A percentile compares a stretch with the other conserved stretches of the same genome.
Evolutionary conservation across 495 filamentous ascomycete genomes (phyloP).

Genomic region (Penicillium manginii): DNA sequence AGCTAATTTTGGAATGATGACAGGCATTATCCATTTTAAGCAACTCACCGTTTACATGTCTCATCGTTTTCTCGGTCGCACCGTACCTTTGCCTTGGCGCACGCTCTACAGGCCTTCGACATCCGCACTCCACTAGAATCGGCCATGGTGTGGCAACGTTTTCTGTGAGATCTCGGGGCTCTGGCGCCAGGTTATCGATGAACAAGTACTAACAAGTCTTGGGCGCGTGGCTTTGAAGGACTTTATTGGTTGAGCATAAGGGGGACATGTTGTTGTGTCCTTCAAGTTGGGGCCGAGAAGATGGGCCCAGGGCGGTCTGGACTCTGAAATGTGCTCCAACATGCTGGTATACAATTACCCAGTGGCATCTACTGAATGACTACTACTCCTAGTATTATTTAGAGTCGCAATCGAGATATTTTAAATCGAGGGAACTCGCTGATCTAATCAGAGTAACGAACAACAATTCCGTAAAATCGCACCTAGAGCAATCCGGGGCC

Average conservation of each 20-base stretch:
- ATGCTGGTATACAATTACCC: neutral
- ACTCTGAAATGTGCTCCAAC: neutral
- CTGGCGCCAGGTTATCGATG: too few relatives aligned
- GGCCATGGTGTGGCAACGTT: slow-evolving; percentile 9
- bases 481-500: too few relatives aligned
- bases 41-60: slow-evolving; percentile 27
- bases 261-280: neutral
- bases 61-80: slow-evolving; percentile 26
- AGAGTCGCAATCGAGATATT: too few relatives aligned
- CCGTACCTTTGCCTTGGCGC: slow-evolving; percentile 35
- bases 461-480: too few relatives aligned
- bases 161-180: neutral
- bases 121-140: slow-evolving; percentile 16
- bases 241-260: neutral
- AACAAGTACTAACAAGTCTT: neutral
- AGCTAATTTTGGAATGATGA: neutral
- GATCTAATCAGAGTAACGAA: too few relatives aligned
- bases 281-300: neutral
- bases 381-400: too few relatives aligned
- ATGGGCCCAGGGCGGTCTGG: neutral
- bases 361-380: neutral
- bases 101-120: slow-evolving; percentile 30
- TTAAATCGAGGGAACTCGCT: too few relatives aligned
- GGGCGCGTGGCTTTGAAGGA: neutral
- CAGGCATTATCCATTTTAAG: neutral